A percentile compares a stretch with the other conserved stretches of the same genome.
phyloP scores from a whole-genome alignment of 2,329 filamentous ascomycete genomes.

The Pseudovirgaria hyperparasitica region DNA sequence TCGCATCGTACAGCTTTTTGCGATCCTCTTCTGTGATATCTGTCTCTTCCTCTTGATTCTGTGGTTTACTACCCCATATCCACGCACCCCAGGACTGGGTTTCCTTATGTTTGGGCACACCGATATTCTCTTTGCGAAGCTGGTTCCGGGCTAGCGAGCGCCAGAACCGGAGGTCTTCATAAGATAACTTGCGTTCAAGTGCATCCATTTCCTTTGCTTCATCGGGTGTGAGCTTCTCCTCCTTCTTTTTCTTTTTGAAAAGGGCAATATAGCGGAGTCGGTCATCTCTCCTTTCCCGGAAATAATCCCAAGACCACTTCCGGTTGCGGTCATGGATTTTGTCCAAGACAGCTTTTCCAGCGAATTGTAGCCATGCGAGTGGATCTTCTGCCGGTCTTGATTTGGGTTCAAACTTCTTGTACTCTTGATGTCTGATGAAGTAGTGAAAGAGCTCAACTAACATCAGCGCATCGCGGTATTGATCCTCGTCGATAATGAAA shows the following conservation, averaged over 20 bases:
- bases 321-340: slow-evolving; percentile 94
- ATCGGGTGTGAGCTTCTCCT: slow-evolving; percentile 50
- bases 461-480: slow-evolving; percentile 96
- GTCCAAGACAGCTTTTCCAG: slow-evolving; percentile 72
- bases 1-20: slow-evolving; percentile 91
- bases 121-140: slow-evolving; percentile 86
- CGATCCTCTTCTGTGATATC: slow-evolving; percentile 94
- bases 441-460: slow-evolving; percentile 98
- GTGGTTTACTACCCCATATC: slow-evolving; percentile 67
- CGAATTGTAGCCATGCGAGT: slow-evolving; percentile 83
- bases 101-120: slow-evolving; percentile 61
- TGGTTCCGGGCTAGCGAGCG: slow-evolving; percentile 87
- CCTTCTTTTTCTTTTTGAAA: slow-evolving; percentile 83
- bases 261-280: slow-evolving; percentile 79
- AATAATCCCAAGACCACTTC: slow-evolving; percentile 92
- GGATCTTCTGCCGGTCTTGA: slow-evolving; percentile 79
- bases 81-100: slow-evolving; percentile 84
- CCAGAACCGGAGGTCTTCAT: slow-evolving; percentile 97
- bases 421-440: slow-evolving; percentile 94
- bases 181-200: slow-evolving; percentile 77
- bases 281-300: slow-evolving; percentile 83
- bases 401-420: slow-evolving; percentile 84
- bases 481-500: slow-evolving; percentile 91
- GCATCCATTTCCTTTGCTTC: slow-evolving; percentile 61
- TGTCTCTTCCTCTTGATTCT: slow-evolving; percentile 49